Conservation (phyloP, 2,329 filamentous ascomycete species). For the Phaeophleospora eucalypticola region DNA sequence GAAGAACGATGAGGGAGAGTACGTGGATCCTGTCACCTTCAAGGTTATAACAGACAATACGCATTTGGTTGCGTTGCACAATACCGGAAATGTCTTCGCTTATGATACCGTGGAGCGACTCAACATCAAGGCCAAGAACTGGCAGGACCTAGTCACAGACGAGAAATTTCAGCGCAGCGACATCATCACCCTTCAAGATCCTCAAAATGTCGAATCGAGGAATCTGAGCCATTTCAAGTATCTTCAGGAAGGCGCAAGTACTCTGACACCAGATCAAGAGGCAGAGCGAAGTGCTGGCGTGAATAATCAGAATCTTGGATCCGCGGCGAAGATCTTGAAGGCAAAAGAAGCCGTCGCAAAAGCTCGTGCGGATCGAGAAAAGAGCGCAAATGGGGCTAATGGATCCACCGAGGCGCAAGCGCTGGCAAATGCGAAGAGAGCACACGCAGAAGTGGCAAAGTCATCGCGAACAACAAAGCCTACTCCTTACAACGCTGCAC, state of each 20-base stretch:
- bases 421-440: slow-evolving; percentile 56
- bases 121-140: slow-evolving; percentile 96
- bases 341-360: slow-evolving; percentile 93
- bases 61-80: slow-evolving; percentile 83
- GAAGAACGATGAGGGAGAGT: slow-evolving; percentile 85
- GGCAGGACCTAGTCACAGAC: slow-evolving; percentile 85
- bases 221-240: slow-evolving; percentile 88
- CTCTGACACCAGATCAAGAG: slow-evolving; percentile 65
- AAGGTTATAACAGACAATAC: slow-evolving; percentile 98
- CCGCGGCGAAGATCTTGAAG: slow-evolving; percentile 75
- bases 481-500: slow-evolving; percentile 75
- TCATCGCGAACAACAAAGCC: slow-evolving; percentile 32
- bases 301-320: slow-evolving; percentile 75
- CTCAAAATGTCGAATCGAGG: slow-evolving; percentile 77
- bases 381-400: slow-evolving; percentile 26
- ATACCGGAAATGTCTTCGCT: slow-evolving; percentile 89
- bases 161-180: slow-evolving; percentile 82
- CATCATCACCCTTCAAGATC: slow-evolving; percentile 94
- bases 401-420: slow-evolving; percentile 34
- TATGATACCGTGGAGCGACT: slow-evolving; percentile 93
- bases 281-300: slow-evolving; percentile 60
- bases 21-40: slow-evolving; percentile 93
- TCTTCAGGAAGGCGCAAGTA: slow-evolving; percentile 70
- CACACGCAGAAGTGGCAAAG: slow-evolving; percentile 30
- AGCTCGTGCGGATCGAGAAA: slow-evolving; percentile 67